Evolutionary conservation across 2,329 filamentous ascomycete species (phyloP).

Genomic region (Hypoxylon sp.): DNA sequence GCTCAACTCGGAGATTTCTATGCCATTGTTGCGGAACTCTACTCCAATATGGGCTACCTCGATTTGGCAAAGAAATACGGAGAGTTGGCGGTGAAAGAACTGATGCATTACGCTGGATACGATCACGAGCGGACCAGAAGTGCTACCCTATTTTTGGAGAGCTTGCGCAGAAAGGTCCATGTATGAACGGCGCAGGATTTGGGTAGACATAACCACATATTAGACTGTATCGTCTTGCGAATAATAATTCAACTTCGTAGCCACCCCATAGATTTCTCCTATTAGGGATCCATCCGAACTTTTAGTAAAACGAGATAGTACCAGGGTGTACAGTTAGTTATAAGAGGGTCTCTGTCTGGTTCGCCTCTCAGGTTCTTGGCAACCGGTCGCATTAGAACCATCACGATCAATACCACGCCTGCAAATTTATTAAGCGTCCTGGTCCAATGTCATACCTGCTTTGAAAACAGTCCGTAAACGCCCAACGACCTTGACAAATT

Average conservation of each 20-base stretch:
- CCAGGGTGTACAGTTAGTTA: conserved; percentile 1
- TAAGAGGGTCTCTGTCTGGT: conserved; percentile 8
- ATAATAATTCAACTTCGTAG: not conserved
- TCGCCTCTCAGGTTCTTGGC: conserved; percentile 10
- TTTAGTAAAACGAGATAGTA: not conserved
- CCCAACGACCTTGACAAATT: not conserved
- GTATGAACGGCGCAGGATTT: not conserved
- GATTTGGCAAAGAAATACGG: conserved; percentile 43
- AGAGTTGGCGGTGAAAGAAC: conserved; percentile 40
- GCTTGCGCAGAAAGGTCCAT: conserved; percentile 1
- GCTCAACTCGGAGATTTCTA: conserved; percentile 50
- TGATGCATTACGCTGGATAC: conserved; percentile 45
- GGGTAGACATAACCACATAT: not conserved
- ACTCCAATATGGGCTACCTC: conserved; percentile 44
- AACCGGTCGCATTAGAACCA: conserved; percentile 10
- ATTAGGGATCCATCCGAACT: conserved; percentile 6
- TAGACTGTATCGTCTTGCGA: not conserved
- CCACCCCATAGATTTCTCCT: not conserved
- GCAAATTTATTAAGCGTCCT: conserved; percentile 1
- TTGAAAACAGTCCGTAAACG: conserved; percentile 4
- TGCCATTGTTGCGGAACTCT: conserved; percentile 43
- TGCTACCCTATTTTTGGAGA: conserved; percentile 33
- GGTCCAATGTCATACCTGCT: conserved; percentile 1
- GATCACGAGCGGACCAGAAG: conserved; percentile 47
- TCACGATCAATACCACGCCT: not conserved